phyloP scores from a whole-genome alignment of 1,284 basidiomycete genomes.

The Phlebopus sp. region DNA sequence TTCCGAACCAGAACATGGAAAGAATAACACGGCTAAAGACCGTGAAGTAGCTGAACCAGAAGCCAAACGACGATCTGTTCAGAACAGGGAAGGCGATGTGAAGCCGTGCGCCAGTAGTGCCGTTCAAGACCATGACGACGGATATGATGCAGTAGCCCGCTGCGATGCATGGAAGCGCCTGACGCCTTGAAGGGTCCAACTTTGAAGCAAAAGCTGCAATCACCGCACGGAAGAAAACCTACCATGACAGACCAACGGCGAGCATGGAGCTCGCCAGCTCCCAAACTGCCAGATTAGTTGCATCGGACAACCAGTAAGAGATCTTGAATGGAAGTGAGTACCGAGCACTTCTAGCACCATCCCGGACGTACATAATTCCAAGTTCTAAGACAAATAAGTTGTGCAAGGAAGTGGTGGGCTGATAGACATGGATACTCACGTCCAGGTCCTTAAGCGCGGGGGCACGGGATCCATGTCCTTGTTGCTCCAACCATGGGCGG shows the following conservation, averaged over 20 bases:
- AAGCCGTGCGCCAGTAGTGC: constrained; percentile 55
- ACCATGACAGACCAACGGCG: constrained; percentile 53
- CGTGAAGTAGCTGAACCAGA: constrained; percentile 61
- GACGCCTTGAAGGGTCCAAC: constrained; percentile 34
- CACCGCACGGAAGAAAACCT: constrained; percentile 6
- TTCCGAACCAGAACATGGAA: constrained; percentile 60
- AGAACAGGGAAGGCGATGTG: constrained; percentile 63
- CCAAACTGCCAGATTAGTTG: constrained; percentile 41
- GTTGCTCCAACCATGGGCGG: constrained; percentile 60
- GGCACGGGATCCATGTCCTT: constrained; percentile 75
- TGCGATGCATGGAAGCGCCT: constrained; percentile 50
- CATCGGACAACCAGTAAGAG: constrained; percentile 37
- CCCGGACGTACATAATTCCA: constrained; percentile 25
- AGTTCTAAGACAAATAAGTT: constrained; percentile 15
- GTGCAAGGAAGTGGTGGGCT: background rate
- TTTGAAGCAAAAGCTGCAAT: background rate
- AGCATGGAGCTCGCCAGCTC: constrained; percentile 49
- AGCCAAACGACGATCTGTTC: constrained; percentile 62
- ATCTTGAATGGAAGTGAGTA: constrained; percentile 13
- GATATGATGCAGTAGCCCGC: constrained; percentile 46
- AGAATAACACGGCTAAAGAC: constrained; percentile 59
- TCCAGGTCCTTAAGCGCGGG: constrained; percentile 57
- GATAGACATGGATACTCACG: constrained; percentile 18
- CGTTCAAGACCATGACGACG: constrained; percentile 48
- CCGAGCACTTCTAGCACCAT: background rate